Evolutionary conservation across 2,329 filamentous ascomycete species (phyloP).

Genomic region (Colletotrichum sp.): DNA sequence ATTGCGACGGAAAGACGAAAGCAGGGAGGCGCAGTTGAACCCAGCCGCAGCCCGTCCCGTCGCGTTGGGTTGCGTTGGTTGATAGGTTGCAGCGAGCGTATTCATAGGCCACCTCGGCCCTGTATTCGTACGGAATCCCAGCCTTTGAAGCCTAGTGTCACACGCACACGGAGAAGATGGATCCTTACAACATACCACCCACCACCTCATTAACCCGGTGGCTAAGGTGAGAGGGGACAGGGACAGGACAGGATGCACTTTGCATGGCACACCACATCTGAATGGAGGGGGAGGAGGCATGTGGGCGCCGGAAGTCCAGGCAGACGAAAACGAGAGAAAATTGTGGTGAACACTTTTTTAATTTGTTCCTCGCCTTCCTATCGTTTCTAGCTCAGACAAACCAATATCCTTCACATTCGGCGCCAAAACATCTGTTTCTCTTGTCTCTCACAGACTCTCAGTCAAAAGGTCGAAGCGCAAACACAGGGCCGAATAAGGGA

Average conservation of each 20-base stretch:
- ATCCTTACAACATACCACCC: neutral
- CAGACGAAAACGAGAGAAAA: neutral
- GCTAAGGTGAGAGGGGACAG: neutral
- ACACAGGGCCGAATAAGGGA: neutral
- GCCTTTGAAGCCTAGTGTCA: neutral
- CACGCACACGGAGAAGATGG: neutral
- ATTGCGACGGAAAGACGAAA: slow-evolving; percentile 9
- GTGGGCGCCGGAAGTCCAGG: neutral
- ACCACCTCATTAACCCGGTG: neutral
- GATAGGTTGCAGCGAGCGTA: neutral
- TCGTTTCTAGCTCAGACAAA: neutral
- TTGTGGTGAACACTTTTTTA: neutral
- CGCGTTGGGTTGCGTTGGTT: neutral
- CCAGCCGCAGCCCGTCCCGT: neutral
- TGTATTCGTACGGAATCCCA: neutral
- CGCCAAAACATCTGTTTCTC: neutral
- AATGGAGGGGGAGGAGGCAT: neutral
- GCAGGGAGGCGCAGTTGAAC: slow-evolving; percentile 16
- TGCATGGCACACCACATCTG: neutral
- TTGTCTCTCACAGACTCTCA: neutral
- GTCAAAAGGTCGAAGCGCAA: neutral
- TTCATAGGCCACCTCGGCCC: neutral
- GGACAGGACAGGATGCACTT: neutral
- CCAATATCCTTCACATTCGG: neutral
- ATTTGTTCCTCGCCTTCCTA: neutral